Percentiles rank a stretch among this genome's conserved stretches.
Conservation (phyloP, 371 early-diverging fungal genomes). For the Apophysomyces trapeziformis region DNA sequence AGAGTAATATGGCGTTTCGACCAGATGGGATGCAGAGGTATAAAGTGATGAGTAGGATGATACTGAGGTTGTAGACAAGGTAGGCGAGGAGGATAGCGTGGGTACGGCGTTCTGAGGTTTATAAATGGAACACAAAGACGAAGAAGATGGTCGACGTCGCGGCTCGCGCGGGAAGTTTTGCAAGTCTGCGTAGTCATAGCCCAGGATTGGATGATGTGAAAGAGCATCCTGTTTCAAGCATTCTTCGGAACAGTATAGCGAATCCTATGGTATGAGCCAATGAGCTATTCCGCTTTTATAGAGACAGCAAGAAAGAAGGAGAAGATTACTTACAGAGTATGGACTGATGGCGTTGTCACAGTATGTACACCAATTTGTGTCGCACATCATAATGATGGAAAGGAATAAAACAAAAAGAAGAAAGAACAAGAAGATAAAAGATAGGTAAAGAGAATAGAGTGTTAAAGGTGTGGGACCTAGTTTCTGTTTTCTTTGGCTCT, state of each 20-base stretch:
- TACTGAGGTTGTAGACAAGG: neutral
- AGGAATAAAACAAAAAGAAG: neutral
- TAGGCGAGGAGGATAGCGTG: constrained; percentile 1
- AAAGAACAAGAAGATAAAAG: neutral
- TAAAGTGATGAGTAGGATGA: neutral
- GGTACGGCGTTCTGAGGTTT: neutral
- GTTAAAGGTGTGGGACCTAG: no score
- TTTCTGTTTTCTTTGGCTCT: no score
- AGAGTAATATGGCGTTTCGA: constrained; percentile 3
- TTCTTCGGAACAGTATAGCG: constrained; percentile 33
- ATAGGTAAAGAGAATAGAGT: neutral
- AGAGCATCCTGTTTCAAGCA: constrained; percentile 29
- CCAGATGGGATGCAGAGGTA: neutral
- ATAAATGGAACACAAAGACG: neutral
- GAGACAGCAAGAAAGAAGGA: neutral
- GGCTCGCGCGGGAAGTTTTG: constrained; percentile 16
- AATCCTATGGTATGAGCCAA: constrained; percentile 15
- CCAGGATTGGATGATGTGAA: constrained; percentile 25
- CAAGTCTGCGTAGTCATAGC: constrained; percentile 26
- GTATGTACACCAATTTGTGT: constrained; percentile 6
- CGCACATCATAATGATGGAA: neutral
- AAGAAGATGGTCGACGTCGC: neutral
- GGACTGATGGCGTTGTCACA: constrained; percentile 8
- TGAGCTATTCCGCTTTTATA: neutral
- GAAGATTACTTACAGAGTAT: neutral